Percentiles rank a stretch among this genome's conserved stretches.
Evolutionary conservation across 768 basidiomycete genomes (phyloP).

Genomic region (Tulasnella sp.): DNA sequence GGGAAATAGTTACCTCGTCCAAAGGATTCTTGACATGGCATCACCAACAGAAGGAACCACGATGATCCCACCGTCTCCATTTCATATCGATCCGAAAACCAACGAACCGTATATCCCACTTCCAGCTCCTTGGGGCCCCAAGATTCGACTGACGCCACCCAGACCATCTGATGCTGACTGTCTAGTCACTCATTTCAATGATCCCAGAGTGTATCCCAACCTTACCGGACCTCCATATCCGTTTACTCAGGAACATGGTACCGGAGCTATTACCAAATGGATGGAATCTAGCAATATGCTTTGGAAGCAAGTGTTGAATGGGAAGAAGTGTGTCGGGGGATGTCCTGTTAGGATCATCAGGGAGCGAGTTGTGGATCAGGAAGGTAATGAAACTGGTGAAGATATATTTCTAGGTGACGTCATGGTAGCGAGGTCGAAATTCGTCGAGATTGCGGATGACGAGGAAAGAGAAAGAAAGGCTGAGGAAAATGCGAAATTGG

Average conservation of each 20-base stretch:
- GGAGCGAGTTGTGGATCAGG: constrained; percentile 41
- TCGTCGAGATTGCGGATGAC: constrained; percentile 26
- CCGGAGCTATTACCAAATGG: background rate
- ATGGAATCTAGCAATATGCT: too few species aligned
- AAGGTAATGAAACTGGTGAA: too few species aligned
- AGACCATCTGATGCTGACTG: constrained; percentile 24
- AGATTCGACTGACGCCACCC: constrained; percentile 48
- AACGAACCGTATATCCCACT: constrained; percentile 47
- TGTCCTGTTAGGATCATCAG: constrained; percentile 42
- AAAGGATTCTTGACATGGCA: background rate
- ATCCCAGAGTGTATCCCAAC: constrained; percentile 34
- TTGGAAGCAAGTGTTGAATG: background rate
- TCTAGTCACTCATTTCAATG: constrained; percentile 35
- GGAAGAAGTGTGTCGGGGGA: constrained; percentile 16
- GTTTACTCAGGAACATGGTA: constrained; percentile 34
- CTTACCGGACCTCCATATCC: constrained; percentile 41
- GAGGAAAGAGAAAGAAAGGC: constrained; percentile 27
- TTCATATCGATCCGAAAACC: constrained; percentile 21
- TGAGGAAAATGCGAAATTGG: constrained; percentile 32
- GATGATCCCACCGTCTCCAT: background rate
- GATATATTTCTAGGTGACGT: constrained; percentile 42
- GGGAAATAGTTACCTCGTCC: too few species aligned
- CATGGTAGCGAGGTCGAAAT: constrained; percentile 25
- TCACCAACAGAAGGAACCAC: background rate
- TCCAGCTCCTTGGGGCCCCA: constrained; percentile 32